Percentiles rank a stretch among this genome's conserved stretches.
Conservation (phyloP, 371 early-diverging fungal species). For the Circinella umbellata region DNA sequence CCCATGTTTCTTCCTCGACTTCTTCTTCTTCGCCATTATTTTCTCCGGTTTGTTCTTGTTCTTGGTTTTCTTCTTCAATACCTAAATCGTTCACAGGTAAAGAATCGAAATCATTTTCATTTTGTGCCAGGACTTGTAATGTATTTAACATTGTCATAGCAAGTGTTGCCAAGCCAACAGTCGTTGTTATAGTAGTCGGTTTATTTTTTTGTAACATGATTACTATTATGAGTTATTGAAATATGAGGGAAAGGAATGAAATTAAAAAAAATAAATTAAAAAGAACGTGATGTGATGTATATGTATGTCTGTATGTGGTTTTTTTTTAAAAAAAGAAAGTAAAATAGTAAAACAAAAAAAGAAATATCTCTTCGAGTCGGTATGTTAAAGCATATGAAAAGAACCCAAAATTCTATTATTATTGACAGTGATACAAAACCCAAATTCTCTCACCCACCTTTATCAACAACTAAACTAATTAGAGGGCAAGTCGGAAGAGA, state of each 20-base stretch:
- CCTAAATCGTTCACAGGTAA: neutral
- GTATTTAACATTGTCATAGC: neutral
- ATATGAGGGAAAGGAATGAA: slow-evolving; percentile 2
- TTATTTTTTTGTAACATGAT: neutral
- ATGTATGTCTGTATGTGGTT: neutral
- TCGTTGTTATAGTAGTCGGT: neutral
- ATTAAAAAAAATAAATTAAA: neutral
- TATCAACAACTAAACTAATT: too few species aligned
- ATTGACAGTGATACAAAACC: neutral
- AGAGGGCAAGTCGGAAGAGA: neutral
- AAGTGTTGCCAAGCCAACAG: neutral
- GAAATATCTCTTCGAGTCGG: too few species aligned
- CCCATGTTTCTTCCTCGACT: slow-evolving; percentile 11
- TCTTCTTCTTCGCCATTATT: neutral
- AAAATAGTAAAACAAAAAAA: too few species aligned
- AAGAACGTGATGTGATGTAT: neutral
- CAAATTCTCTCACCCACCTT: too few species aligned
- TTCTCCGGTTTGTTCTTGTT: slow-evolving; percentile 2
- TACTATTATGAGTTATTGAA: neutral
- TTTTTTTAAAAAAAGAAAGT: neutral
- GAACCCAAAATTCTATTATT: neutral
- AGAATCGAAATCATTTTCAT: neutral
- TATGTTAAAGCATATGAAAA: neutral
- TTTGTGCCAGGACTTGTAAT: neutral
- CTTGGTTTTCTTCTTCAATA: neutral